A percentile compares a stretch with the other conserved stretches of the same genome.
phyloP scores from a whole-genome alignment of 202 grass and related monocot genomes.

The Zoysia matrella region DNA sequence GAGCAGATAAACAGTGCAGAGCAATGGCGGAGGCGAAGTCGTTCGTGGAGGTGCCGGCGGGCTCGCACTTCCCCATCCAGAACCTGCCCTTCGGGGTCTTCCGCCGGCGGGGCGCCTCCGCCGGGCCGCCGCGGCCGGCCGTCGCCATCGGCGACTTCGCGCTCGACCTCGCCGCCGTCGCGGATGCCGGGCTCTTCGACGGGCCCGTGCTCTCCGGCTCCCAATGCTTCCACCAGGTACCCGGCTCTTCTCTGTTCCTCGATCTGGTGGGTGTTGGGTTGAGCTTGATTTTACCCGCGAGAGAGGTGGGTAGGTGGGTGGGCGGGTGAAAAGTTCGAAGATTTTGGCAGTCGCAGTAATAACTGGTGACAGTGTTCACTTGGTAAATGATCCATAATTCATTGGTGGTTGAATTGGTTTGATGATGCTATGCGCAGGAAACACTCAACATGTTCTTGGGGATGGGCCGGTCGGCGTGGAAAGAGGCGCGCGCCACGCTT shows the following conservation, averaged over 20 bases:
- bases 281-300: slow-evolving; percentile 23
- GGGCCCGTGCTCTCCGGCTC: slow-evolving; percentile 72
- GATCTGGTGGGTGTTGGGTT: neutral
- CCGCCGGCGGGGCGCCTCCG: slow-evolving; percentile 32
- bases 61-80: slow-evolving; percentile 91
- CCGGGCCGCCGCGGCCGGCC: slow-evolving; percentile 59
- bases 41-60: slow-evolving; percentile 77
- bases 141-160: slow-evolving; percentile 84
- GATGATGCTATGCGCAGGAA: slow-evolving; percentile 48
- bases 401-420: neutral
- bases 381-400: neutral
- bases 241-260: neutral
- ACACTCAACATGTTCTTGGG: slow-evolving; percentile 91
- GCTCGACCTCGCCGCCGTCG: slow-evolving; percentile 82
- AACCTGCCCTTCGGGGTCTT: slow-evolving; percentile 96
- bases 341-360: neutral
- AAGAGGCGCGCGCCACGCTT: slow-evolving; percentile 85
- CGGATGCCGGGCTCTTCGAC: slow-evolving; percentile 80
- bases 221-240: slow-evolving; percentile 71
- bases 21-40: slow-evolving; percentile 64
- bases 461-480: slow-evolving; percentile 87
- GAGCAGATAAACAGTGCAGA: neutral
- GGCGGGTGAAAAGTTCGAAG: neutral
- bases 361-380: neutral
- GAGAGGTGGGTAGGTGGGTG: neutral